Evolutionary conservation across 1,139 yeast genomes (phyloP).

Genomic region (Yamadazyma epiphylla): DNA sequence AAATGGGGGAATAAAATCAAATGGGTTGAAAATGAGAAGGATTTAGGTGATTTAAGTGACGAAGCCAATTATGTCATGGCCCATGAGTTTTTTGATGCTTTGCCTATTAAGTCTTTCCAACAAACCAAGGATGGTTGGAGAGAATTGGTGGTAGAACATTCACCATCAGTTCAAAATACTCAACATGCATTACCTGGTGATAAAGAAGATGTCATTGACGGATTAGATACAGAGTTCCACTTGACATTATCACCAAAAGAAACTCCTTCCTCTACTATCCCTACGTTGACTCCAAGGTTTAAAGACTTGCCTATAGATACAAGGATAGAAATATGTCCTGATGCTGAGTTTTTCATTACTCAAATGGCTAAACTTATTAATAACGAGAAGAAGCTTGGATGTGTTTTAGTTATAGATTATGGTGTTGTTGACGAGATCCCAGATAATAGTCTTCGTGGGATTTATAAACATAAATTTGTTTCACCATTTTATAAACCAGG

Average conservation of each 20-base stretch:
- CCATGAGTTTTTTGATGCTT: conserved; percentile 85
- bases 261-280: conserved; percentile 63
- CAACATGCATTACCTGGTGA: conserved; percentile 25
- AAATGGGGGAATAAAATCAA: conserved; percentile 51
- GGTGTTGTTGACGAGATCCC: conserved; percentile 66
- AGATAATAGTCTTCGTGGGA: conserved; percentile 68
- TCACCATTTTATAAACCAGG: conserved; percentile 79
- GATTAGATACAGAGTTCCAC: conserved; percentile 48
- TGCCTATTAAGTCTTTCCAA: conserved; percentile 72
- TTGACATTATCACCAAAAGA: conserved; percentile 57
- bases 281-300: conserved; percentile 51
- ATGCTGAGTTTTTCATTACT: conserved; percentile 53
- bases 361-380: conserved; percentile 43
- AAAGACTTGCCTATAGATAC: conserved; percentile 52
- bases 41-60: conserved; percentile 26
- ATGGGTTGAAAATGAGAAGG: conserved; percentile 74
- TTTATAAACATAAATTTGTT: conserved; percentile 67
- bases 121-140: conserved; percentile 70
- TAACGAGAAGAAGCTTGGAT: conserved; percentile 44
- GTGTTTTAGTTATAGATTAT: conserved; percentile 73
- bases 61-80: conserved; percentile 66
- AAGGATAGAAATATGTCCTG: conserved; percentile 73
- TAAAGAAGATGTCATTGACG: conserved; percentile 6
- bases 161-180: conserved; percentile 38
- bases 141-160: conserved; percentile 64